Evolutionary conservation across 2,329 filamentous ascomycete genomes (phyloP).

Genomic region (Sporothrix luriei): DNA sequence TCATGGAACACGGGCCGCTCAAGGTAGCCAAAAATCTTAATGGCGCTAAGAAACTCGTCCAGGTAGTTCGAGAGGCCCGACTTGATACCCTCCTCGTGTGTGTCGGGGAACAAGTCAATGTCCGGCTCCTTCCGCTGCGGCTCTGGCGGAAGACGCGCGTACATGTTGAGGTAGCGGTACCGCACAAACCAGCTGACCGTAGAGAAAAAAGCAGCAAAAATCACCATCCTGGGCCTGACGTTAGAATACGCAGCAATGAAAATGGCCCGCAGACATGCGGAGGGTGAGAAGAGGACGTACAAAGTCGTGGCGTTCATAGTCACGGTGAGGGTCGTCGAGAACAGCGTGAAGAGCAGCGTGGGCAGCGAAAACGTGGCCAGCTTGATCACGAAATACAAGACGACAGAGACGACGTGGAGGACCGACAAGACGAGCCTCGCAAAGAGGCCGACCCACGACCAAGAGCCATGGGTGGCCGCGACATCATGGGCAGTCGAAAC

Average conservation of each 20-base stretch:
- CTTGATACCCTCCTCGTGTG: constrained; percentile 86
- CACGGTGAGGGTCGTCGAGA: constrained; percentile 91
- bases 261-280: neutral
- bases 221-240: constrained; percentile 63
- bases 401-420: constrained; percentile 58
- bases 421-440: constrained; percentile 58
- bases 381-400: constrained; percentile 78
- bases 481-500: constrained; percentile 46
- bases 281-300: constrained; percentile 52
- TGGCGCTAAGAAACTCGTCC: constrained; percentile 96
- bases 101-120: constrained; percentile 91
- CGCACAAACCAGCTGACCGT: constrained; percentile 90
- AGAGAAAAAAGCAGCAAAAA: constrained; percentile 75
- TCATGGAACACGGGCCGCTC: constrained; percentile 97
- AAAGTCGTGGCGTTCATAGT: constrained; percentile 98
- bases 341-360: constrained; percentile 83
- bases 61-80: constrained; percentile 92
- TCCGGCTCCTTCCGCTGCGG: constrained; percentile 95
- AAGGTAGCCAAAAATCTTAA: constrained; percentile 97
- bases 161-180: constrained; percentile 96
- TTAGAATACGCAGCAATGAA: neutral
- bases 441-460: constrained; percentile 61
- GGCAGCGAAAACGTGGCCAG: constrained; percentile 87
- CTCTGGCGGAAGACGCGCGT: constrained; percentile 88
- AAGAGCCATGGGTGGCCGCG: constrained; percentile 46